Conservation (phyloP, 768 basidiomycete genomes). For the Clitopilus passeckerianus region DNA sequence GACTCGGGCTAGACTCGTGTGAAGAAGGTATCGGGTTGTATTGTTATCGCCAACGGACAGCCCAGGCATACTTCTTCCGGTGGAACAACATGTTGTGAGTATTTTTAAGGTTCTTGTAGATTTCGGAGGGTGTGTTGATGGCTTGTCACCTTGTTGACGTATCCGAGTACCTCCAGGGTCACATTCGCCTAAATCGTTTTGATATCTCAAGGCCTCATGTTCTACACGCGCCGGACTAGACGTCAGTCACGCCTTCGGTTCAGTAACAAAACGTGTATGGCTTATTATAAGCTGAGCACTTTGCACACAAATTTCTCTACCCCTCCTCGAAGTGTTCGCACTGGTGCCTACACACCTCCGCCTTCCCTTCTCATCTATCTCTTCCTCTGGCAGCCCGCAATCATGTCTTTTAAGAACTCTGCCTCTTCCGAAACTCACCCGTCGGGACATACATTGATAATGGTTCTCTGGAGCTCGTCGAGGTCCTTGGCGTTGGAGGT, state of each 20-base stretch:
- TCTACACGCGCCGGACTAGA: slow-evolving; percentile 55
- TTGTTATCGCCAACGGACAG: background rate
- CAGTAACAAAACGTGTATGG: slow-evolving; percentile 12
- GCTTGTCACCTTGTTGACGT: slow-evolving; percentile 22
- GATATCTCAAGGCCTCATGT: slow-evolving; percentile 87
- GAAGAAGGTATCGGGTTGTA: background rate
- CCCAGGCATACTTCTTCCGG: background rate
- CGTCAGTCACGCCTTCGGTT: slow-evolving; percentile 34
- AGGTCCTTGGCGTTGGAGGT: slow-evolving; percentile 87
- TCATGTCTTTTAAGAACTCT: slow-evolving; percentile 55
- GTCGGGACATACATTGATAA: slow-evolving; percentile 83
- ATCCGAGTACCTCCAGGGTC: slow-evolving; percentile 34
- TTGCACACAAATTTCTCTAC: slow-evolving; percentile 11
- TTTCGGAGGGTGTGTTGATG: background rate
- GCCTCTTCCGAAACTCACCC: slow-evolving; percentile 33
- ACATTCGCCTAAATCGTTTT: slow-evolving; percentile 37
- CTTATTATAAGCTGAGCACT: slow-evolving; percentile 12
- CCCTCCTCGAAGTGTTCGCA: slow-evolving; percentile 35
- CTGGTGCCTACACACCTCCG: slow-evolving; percentile 35
- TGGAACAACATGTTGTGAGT: background rate
- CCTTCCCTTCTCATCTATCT: slow-evolving; percentile 15
- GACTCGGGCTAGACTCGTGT: background rate
- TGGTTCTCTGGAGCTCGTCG: slow-evolving; percentile 75
- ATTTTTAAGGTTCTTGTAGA: background rate
- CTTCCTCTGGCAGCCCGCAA: slow-evolving; percentile 19